Percentiles rank a stretch among this genome's conserved stretches.
phyloP scores from a whole-genome alignment of 1,284 basidiomycete species.

The Malassezia dermatis region DNA sequence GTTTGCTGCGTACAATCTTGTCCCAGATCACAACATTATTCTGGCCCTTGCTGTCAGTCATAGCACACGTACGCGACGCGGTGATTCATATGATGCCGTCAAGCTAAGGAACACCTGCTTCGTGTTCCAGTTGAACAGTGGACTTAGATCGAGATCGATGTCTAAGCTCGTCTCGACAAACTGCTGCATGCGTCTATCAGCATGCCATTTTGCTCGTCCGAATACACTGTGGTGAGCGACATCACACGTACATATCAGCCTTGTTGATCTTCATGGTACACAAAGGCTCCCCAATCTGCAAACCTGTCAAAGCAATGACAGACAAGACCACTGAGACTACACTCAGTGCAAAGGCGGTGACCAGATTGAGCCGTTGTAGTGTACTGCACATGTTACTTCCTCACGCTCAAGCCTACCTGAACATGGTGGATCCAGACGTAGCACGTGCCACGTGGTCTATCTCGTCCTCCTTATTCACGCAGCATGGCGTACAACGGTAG shows the following conservation, averaged over 20 bases:
- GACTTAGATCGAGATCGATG: conserved; percentile 57
- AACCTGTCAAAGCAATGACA: conserved; percentile 26
- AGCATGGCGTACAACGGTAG: background rate
- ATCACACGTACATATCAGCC: conserved; percentile 56
- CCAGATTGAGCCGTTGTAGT: conserved; percentile 62
- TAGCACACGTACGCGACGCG: conserved; percentile 23
- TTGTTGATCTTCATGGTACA: conserved; percentile 57
- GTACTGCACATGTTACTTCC: conserved; percentile 19
- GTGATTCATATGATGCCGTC: conserved; percentile 23
- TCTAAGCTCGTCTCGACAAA: conserved; percentile 28
- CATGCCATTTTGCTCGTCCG: conserved; percentile 26
- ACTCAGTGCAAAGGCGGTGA: conserved; percentile 57
- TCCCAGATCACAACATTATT: conserved; percentile 86
- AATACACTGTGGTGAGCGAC: conserved; percentile 14
- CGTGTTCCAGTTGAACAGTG: conserved; percentile 85
- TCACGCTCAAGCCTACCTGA: conserved; percentile 1
- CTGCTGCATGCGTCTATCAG: conserved; percentile 33
- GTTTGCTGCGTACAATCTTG: conserved; percentile 66
- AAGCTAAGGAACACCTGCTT: conserved; percentile 69
- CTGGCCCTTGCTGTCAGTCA: conserved; percentile 53
- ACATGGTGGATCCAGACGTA: conserved; percentile 9
- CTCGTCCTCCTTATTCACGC: background rate
- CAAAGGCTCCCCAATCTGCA: conserved; percentile 47
- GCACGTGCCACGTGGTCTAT: background rate
- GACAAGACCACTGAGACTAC: conserved; percentile 56